Evolutionary conservation across 768 basidiomycete genomes (phyloP), one percentile per base, ranked within the genome.

Genomic region (Mycena galericulata): DNA sequence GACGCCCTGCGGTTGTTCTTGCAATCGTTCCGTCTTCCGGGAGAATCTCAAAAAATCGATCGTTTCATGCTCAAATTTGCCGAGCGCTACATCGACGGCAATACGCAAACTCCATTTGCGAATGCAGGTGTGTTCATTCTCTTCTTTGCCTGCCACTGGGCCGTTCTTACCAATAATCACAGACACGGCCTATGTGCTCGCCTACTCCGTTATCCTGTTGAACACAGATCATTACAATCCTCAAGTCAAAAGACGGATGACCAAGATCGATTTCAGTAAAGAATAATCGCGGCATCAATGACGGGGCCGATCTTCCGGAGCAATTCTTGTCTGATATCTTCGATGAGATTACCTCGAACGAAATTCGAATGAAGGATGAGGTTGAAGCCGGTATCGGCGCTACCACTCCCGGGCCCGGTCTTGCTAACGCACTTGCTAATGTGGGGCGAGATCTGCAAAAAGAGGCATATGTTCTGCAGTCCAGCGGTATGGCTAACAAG

Each of bases 321-420:
- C 94, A 97, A 24, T 83, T 93, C 43, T 78, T 99, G 46, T 84
- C 83, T 6, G 82, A 80, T 24, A 93, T 98, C 69, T 99, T 88
- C 77, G 96, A 99, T 73, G 95, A 98, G 46, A 99, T 99, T 72
- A 88, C 89, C 63, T 84, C 78, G 46, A 96, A 98, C 73, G 98
- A 99, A 79, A 99, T 99, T 73, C 88, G 94, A 75, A 99, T 99
- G 98, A 98, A 98, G 81, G 98, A 99, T 74, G 97, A 99, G 82
- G 82, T 96, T 27, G 96, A 97, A 73, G 83, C 87, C 30, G 78
- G 82, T 11, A 82, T 88, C 26, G 78, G 82, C 12, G 74, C 83
- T 5, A 74, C 81, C 4, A 67, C 85, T 8, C 63, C 85, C 34
- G 88, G 88, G 3, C 88, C 94, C 24, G 96, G 96, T 15, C 79